Evolutionary conservation across 2,329 filamentous ascomycete species (phyloP).

Genomic region (Zalaria sp.): DNA sequence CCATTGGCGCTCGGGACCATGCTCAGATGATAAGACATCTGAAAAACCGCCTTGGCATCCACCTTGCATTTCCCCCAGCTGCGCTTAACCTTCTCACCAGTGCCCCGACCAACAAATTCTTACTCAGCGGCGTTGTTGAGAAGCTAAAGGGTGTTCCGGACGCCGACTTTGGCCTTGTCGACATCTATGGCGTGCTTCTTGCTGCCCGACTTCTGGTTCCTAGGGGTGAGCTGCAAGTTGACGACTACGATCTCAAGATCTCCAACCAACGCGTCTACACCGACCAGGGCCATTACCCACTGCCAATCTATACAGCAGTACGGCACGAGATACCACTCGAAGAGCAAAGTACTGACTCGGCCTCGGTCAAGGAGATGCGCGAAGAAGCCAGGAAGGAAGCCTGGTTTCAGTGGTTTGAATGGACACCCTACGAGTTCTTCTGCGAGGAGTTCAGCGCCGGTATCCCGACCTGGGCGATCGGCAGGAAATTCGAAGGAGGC

Average conservation of each 20-base stretch:
- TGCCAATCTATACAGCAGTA: constrained; percentile 93
- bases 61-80: constrained; percentile 83
- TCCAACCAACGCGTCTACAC: constrained; percentile 72
- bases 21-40: constrained; percentile 65
- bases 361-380: constrained; percentile 21
- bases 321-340: constrained; percentile 80
- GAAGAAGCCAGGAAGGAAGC: constrained; percentile 46
- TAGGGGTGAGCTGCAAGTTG: constrained; percentile 64
- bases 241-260: constrained; percentile 71
- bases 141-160: constrained; percentile 72
- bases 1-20: constrained; percentile 56
- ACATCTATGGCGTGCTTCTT: constrained; percentile 79
- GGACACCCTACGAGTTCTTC: constrained; percentile 88
- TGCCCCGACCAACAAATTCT: constrained; percentile 82
- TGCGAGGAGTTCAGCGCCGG: constrained; percentile 85
- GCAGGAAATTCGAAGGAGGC: constrained; percentile 66
- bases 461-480: constrained; percentile 89
- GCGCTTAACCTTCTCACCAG: constrained; percentile 71
- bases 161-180: constrained; percentile 79
- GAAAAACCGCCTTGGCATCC: constrained; percentile 69
- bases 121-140: constrained; percentile 79
- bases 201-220: constrained; percentile 76
- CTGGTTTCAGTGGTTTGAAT: constrained; percentile 98
- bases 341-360: constrained; percentile 23
- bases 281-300: constrained; percentile 62